Conservation (phyloP, 352 stramenopile species). For the Phytopythium montanum region DNA sequence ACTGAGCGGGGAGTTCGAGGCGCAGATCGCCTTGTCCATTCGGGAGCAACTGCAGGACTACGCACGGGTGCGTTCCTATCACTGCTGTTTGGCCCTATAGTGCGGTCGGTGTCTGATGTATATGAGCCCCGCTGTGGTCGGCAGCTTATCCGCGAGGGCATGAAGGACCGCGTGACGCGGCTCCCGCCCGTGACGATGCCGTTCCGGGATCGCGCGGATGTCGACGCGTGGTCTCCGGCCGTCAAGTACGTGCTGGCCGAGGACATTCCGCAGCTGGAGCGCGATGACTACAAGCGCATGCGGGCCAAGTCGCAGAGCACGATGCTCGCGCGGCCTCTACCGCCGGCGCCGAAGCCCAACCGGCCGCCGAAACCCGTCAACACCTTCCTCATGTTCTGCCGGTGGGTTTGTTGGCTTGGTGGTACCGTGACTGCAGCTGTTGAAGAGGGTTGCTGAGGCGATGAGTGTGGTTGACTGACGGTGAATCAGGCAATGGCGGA, state of each 20-base stretch:
- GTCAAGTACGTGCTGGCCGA: slow-evolving; percentile 77
- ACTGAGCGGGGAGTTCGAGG: slow-evolving; percentile 75
- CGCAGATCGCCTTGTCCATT: slow-evolving; percentile 72
- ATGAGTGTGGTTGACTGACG: neutral
- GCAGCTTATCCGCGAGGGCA: slow-evolving; percentile 68
- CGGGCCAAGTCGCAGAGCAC: slow-evolving; percentile 54
- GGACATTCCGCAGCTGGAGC: slow-evolving; percentile 67
- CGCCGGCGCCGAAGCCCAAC: slow-evolving; percentile 42
- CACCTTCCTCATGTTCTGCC: slow-evolving; percentile 84
- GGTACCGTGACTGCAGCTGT: too few relatives aligned
- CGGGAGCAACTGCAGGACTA: slow-evolving; percentile 77
- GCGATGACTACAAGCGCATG: slow-evolving; percentile 81
- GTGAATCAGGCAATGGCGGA: slow-evolving; percentile 51
- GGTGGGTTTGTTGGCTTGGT: slow-evolving; percentile 11
- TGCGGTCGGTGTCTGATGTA: slow-evolving; percentile 10
- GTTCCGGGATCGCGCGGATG: slow-evolving; percentile 64
- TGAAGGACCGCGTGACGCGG: slow-evolving; percentile 53
- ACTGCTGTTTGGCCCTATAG: neutral
- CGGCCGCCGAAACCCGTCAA: slow-evolving; percentile 80
- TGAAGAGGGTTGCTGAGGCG: too few relatives aligned
- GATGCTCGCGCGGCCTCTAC: slow-evolving; percentile 22
- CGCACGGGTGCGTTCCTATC: slow-evolving; percentile 35
- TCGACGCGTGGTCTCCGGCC: slow-evolving; percentile 53
- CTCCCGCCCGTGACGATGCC: slow-evolving; percentile 49
- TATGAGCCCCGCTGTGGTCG: slow-evolving; percentile 5